Percentiles rank a stretch among this genome's conserved stretches.
These are phyloP conservation scores for Amylostereum chailletii DNA, from an alignment of 1,284 basidiomycete species.

Conservation along the genomic window DNA sequence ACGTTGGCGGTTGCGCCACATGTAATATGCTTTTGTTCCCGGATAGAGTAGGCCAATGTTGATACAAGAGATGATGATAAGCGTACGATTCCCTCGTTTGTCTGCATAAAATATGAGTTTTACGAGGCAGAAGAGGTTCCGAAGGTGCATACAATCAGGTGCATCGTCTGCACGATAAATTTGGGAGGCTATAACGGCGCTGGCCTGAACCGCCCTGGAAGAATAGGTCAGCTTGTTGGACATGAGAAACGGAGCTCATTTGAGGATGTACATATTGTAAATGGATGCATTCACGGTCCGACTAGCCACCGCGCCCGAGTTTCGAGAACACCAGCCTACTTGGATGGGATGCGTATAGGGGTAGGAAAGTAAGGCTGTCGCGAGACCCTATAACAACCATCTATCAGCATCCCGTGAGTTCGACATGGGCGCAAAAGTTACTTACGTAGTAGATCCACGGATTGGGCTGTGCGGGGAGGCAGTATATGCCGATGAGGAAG, in stretches of 20 bases:
- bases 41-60: constrained; percentile 45
- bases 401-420: background rate
- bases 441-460: constrained; percentile 39
- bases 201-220: constrained; percentile 37
- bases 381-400: constrained; percentile 12
- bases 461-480: constrained; percentile 32
- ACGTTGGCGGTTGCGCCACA: constrained; percentile 40
- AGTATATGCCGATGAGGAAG: constrained; percentile 40
- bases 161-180: constrained; percentile 45
- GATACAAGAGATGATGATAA: constrained; percentile 35
- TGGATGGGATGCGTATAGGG: constrained; percentile 30
- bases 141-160: constrained; percentile 30
- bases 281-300: constrained; percentile 46
- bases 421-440: background rate
- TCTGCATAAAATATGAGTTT: constrained; percentile 21
- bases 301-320: constrained; percentile 44
- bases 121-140: background rate
- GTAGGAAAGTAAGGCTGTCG: constrained; percentile 22
- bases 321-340: constrained; percentile 48
- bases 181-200: constrained; percentile 32
- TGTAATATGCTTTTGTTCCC: constrained; percentile 39
- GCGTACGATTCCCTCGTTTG: constrained; percentile 37
- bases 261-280: constrained; percentile 38
- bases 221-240: background rate
- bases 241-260: background rate